Conservation (phyloP, 2,329 filamentous ascomycete genomes). For the Dothideomycetes sp. region DNA sequence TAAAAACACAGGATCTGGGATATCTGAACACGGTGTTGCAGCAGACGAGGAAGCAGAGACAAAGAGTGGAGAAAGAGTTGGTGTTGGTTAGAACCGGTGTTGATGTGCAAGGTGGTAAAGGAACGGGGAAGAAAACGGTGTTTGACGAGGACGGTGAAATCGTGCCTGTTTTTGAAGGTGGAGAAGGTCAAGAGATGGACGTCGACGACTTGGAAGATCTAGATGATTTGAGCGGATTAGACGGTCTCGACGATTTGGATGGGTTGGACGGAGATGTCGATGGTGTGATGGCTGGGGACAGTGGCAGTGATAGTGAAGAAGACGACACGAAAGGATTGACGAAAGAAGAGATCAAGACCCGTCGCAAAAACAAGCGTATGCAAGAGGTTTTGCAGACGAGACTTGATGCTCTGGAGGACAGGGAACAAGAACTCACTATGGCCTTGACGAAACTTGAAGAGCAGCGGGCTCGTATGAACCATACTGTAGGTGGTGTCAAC, state of each 20-base stretch:
- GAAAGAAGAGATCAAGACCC: slow-evolving; percentile 37
- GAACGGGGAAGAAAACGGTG: slow-evolving; percentile 29
- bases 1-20: slow-evolving; percentile 57
- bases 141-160: slow-evolving; percentile 30
- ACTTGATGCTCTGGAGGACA: slow-evolving; percentile 43
- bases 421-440: slow-evolving; percentile 45
- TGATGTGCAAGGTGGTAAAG: slow-evolving; percentile 24
- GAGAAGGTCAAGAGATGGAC: slow-evolving; percentile 20
- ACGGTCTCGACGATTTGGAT: slow-evolving; percentile 3
- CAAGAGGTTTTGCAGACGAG: slow-evolving; percentile 41
- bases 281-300: background rate
- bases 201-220: slow-evolving; percentile 16
- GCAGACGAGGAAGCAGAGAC: slow-evolving; percentile 44
- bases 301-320: slow-evolving; percentile 16
- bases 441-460: slow-evolving; percentile 49
- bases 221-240: slow-evolving; percentile 10
- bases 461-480: slow-evolving; percentile 54
- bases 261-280: slow-evolving; percentile 18
- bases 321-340: slow-evolving; percentile 22
- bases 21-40: slow-evolving; percentile 52
- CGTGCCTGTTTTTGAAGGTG: slow-evolving; percentile 11
- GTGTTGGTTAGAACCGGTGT: slow-evolving; percentile 31
- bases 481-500: slow-evolving; percentile 51
- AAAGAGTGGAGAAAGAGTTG: slow-evolving; percentile 36
- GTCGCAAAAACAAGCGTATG: slow-evolving; percentile 40